Conservation (phyloP, 495 filamentous ascomycete genomes). For the Penicillium dipodomyicola region DNA sequence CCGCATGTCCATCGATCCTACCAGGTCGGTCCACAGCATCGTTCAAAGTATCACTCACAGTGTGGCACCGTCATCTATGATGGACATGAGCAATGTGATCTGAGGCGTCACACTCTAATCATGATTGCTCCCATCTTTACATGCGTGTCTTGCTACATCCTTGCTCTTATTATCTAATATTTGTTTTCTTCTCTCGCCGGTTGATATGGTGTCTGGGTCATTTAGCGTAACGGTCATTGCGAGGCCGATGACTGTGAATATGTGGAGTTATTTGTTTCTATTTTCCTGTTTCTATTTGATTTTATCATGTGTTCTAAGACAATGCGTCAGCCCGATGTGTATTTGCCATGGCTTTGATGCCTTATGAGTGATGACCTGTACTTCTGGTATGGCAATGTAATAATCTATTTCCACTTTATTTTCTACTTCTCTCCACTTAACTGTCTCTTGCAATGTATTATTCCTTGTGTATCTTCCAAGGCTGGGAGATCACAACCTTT, state of each 20-base stretch:
- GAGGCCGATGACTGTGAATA: constrained; percentile 11
- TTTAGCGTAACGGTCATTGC: constrained; percentile 10
- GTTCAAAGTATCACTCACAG: constrained; percentile 44
- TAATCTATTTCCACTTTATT: constrained; percentile 19
- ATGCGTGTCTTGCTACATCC: constrained; percentile 1
- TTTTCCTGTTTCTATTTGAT: constrained; percentile 20
- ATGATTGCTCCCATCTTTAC: constrained; percentile 16
- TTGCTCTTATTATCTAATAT: constrained; percentile 14
- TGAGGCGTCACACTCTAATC: constrained; percentile 47
- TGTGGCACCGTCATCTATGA: constrained; percentile 41
- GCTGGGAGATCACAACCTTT: too few relatives aligned
- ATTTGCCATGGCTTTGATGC: constrained; percentile 31
- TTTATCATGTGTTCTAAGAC: constrained; percentile 18
- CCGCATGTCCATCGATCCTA: constrained; percentile 44
- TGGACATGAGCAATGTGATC: constrained; percentile 53
- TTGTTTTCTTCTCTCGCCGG: constrained; percentile 7
- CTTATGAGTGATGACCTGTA: constrained; percentile 34
- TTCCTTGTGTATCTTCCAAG: too few relatives aligned
- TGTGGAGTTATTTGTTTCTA: constrained; percentile 24
- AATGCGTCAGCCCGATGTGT: constrained; percentile 24
- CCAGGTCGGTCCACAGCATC: constrained; percentile 45
- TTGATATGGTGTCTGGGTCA: constrained; percentile 17
- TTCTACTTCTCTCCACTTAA: background rate
- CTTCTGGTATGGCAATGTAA: constrained; percentile 30
- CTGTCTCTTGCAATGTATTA: background rate